Evolutionary conservation across 2,329 filamentous ascomycete species (phyloP), one percentile per base, ranked within the genome.

Genomic region (Beauveria asiatica): DNA sequence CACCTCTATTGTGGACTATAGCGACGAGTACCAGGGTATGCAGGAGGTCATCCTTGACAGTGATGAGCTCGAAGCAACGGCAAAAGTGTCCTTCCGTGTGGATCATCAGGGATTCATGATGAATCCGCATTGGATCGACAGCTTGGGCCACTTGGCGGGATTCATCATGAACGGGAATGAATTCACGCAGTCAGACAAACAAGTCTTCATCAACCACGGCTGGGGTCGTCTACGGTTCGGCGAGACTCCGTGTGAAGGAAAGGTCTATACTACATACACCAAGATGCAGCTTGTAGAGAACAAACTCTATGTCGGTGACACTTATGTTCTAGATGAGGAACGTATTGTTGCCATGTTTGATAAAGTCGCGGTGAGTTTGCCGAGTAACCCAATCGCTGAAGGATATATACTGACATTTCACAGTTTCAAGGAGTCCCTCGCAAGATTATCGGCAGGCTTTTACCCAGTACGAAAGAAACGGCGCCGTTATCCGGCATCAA

Each of bases 361-460:
- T 9, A 46, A 52, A n/a, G 59, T 61, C 19, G 17, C 49, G 27
- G 49, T 51, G n/a, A 37, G 49, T 37, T 30, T 37, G 30, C 49
- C 49, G 23, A 37, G 11, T 21, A 37, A 51, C 25, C 17, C 27
- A 19, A 19, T 37, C 49, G 17, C 17, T 50, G 3, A 37, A 37
- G 30, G 9, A 37, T 7, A 16, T 30, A 7, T 51, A 7, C 49
- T 51, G 16, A 51, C 49, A 37, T 21, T 37, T 19, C 7, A 13
- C 49, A 83, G 71, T 87, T 88, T 76, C 81, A 84, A 70, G 78
- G 82, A 66, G 85, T 88, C 57, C 84, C 85, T 45, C 84, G 86
- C 67, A 82, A 82, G 67, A 77, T 86, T 23, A 76, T 89, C 63
- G 86, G 88, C 74, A 80, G 84, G 66, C 80, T 89, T 69, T 73